phyloP scores from a whole-genome alignment of 371 early-diverging fungal genomes.

The Smittium mucronatum region DNA sequence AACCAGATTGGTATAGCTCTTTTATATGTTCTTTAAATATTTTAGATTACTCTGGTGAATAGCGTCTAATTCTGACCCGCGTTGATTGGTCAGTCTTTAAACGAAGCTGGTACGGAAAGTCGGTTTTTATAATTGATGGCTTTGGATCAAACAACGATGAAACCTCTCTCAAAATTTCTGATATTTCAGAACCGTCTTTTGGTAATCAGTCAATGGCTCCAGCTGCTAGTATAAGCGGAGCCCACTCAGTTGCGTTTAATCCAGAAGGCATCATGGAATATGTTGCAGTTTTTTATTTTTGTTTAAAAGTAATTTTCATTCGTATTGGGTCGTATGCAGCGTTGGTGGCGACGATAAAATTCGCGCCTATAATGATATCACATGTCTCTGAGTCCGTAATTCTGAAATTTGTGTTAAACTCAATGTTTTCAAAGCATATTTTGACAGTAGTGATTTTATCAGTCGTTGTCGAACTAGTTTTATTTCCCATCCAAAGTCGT shows the following conservation, averaged over 20 bases:
- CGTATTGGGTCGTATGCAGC: neutral
- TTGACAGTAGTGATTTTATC: neutral
- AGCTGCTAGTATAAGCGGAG: neutral
- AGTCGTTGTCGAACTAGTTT: neutral
- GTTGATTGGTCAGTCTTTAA: neutral
- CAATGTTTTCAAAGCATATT: neutral
- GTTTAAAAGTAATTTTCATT: neutral
- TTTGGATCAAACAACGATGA: neutral
- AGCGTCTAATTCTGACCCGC: neutral
- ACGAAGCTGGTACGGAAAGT: neutral
- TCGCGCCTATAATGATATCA: neutral
- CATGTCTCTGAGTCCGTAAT: neutral
- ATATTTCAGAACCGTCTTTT: neutral
- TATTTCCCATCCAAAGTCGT: conserved; percentile 3
- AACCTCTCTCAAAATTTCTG: no score
- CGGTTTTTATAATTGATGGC: neutral
- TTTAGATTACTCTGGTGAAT: neutral
- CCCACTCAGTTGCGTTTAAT: neutral
- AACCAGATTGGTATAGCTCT: neutral
- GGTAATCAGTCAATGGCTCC: neutral
- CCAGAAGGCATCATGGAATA: neutral
- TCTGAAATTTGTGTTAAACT: neutral
- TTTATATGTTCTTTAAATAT: neutral
- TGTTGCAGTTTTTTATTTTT: neutral
- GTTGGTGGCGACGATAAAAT: conserved; percentile 1